Evolutionary conservation across 148 eudicot genomes (phyloP), one percentile per base, ranked within the genome.

Genomic region (Camellia lanceoleosa): DNA sequence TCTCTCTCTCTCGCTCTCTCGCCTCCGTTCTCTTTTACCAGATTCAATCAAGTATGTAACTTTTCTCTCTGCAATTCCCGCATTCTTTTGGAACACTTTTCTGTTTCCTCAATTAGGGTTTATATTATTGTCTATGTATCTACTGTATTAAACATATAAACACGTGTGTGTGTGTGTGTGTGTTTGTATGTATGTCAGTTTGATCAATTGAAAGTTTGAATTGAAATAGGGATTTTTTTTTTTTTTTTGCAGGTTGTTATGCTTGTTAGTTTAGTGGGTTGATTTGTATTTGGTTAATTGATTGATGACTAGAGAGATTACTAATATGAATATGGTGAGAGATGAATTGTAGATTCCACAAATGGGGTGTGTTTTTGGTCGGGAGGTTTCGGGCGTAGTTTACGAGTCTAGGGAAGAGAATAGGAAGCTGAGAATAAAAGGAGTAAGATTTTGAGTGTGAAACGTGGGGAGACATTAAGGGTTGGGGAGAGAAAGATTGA

Each of bases 321-420:
- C 38, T 30, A 30, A 30, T 30, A 68, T 41, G 80, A 89, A 82
- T 77, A 89, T 83, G 89, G 49, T 85, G 88, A 89, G 86, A 79
- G 66, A 89, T 89, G 91, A 86, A 80, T 86, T 78, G 14, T 80
- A 76, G 86, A 61, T 38, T 71, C 38, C 61, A 46, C 66, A 55
- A 78, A 89, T 89, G 91, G 91, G 91, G 46, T 89, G 91, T 87
- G 89, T 89, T 70, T 81, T 87, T 74, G 85, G 86, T 71, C 87
- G 87, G 83, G 87, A 79, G 82, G 58, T 70, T 52, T 81, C 79
- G 14, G 80, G 71, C 16, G 86, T 75, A 23, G 75, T 18, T 62
- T 61, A 49, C 14, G 87, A 75, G 59, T 77, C 62, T 0, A 78
- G 78, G 62, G 84, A 74, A 55, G 80, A 73, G 71, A 75, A 68